Evolutionary conservation across 176 grass and related monocot genomes (phyloP), one percentile per base, ranked within the genome.

Genomic region (Aechmea fasciata): DNA sequence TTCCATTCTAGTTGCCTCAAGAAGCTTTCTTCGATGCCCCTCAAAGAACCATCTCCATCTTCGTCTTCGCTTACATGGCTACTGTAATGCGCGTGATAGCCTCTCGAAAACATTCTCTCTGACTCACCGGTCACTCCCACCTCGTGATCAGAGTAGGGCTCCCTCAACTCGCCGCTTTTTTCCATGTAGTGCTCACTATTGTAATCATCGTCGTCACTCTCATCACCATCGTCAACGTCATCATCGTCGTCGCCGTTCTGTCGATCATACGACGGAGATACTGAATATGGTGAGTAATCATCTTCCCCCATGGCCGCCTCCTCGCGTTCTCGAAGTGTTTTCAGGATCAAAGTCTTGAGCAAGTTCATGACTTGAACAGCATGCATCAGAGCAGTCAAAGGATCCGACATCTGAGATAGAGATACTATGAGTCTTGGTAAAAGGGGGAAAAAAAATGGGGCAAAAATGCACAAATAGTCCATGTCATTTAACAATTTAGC

Each of bases 361-460:
- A 96, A 89, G 73, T 96, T 91, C 88, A 96, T 96, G 52, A 96
- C 92, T 96, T 96, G 92, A 75, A 96, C 92, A 2, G 88, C 92
- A 49, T 97, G 93, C 89, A 97, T 97, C 47, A 92, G 76, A 53
- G 89, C 89, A 77, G 93, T 97, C 77, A 97, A 85, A 62, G 93
- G 89, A 85, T 97, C 89, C 51, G 93, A 92, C 93, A 97, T 97
- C 93, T 97, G 76, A 47, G n/a, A 81, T 70, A 51, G 41, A 87
- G 67, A 69, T n/a, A 62, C 75, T 33, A 41, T 7, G 52, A 11
- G 0, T 23, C 0, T 22, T 48, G 28, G 68, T 74, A 51, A 83
- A 51, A 3, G 67, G 15, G 6, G 24, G 54, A 26, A 26, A 26
- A 26, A 26, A 26, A 26, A 2, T 26, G 25, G 25, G 25, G 25